Base-by-base conservation (phyloP, 2,329 filamentous ascomycete genomes). In the Chrysoporthe puriensis region DNA sequence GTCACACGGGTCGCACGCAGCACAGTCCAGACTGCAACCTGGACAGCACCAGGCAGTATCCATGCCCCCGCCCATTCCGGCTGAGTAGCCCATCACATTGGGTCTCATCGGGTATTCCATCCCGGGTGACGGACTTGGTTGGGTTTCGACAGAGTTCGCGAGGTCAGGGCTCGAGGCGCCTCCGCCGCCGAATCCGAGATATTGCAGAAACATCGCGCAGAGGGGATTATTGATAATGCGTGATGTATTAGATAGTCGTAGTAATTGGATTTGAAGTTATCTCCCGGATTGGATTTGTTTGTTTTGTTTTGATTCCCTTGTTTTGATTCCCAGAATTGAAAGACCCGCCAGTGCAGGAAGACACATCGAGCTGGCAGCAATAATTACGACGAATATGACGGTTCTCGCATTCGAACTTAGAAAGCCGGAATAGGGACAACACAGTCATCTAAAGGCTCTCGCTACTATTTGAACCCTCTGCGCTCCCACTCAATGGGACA, bases 1-100 rank as follows among this genome's bases (percentile, higher is more conserved):
- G 21, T 54, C 21, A 13, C 50, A 54, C 4, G 32, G 26, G 16
- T 60, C 57, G 57, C 57, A 60, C n/a, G 36, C 36, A 4, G 26
- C 3, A 16, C 40, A 26, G 21, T 32, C 42, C 18, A 40, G 13
- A 4, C 11, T n/a, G 43, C 46, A 34, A n/a, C 8, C 44, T 8
- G 60, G 60, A 62, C 34, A 52, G 46, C 60, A 62, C 43, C 43
- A 48, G 6, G 44, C 32, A 16, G 44, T 11, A n/a, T 52, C 60
- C 16, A 40, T 16, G 4, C 18, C 57, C 4, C 40, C 57, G 57
- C 57, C 57, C n/a, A 42, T 42, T 42, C 36, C 57, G 13, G 57
- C 40, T 11, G 57, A 34, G 26, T 62, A 62, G 1, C 14, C 32
- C n/a, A 32, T 2, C 40, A 8, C 32, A 9, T n/a, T 62, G 14